phyloP scores from a whole-genome alignment of 2,329 filamentous ascomycete genomes.

The Metarhizium album region DNA sequence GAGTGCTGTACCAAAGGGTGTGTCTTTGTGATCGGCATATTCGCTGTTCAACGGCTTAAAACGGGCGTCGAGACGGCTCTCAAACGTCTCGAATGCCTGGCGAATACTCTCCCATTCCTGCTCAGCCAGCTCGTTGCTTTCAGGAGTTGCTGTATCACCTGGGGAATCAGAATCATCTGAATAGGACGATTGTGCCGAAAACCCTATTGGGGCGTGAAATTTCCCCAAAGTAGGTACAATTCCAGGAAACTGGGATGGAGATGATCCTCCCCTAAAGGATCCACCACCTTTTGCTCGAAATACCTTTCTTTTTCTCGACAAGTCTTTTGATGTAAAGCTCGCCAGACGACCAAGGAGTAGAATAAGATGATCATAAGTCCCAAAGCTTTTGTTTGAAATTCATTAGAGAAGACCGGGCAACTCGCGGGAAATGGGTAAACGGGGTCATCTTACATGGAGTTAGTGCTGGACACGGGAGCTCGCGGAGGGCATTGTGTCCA shows the following conservation, averaged over 20 bases:
- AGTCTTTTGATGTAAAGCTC: constrained; percentile 67
- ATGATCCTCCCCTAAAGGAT: constrained; percentile 17
- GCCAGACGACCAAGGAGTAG: constrained; percentile 70
- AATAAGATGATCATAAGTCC: constrained; percentile 79
- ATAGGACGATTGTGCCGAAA: constrained; percentile 37
- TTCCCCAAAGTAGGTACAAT: constrained; percentile 43
- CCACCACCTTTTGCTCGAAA: constrained; percentile 22
- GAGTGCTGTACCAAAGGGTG: constrained; percentile 73
- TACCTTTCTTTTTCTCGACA: constrained; percentile 64
- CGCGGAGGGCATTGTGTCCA: constrained; percentile 87
- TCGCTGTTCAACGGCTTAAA: constrained; percentile 69
- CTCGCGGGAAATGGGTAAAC: neutral
- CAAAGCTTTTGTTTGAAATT: constrained; percentile 51
- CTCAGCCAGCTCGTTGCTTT: constrained; percentile 57
- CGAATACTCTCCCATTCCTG: constrained; percentile 70
- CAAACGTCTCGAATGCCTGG: constrained; percentile 57
- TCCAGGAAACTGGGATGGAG: constrained; percentile 39
- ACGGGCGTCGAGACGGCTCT: constrained; percentile 55
- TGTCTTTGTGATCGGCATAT: constrained; percentile 44
- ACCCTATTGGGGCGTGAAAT: constrained; percentile 41
- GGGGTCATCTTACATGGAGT: constrained; percentile 52
- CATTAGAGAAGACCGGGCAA: neutral
- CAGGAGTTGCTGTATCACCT: constrained; percentile 49
- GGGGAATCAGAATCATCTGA: constrained; percentile 31
- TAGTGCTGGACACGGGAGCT: constrained; percentile 63